Evolutionary conservation across 208 protist species (phyloP).

Genomic region (Novymonas esmeraldas): DNA sequence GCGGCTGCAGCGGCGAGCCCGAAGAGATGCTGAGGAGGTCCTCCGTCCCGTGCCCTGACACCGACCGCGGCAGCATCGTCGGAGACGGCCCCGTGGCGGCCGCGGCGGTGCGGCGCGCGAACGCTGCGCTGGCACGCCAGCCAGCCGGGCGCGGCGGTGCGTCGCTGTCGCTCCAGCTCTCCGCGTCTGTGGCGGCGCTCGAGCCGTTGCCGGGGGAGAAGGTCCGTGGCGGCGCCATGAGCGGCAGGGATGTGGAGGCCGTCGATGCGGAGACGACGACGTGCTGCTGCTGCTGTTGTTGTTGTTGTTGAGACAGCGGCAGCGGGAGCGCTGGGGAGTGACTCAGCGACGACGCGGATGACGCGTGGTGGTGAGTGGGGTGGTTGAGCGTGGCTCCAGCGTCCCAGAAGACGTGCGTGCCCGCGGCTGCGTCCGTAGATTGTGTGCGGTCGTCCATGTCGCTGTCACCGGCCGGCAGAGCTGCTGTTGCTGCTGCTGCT

Average conservation of each 20-base stretch:
- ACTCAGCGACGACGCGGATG: not conserved
- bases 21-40: too few species aligned
- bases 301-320: not conserved
- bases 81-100: not conserved
- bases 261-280: not conserved
- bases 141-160: not conserved
- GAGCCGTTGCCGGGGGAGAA: not conserved
- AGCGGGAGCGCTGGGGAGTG: not conserved
- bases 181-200: not conserved
- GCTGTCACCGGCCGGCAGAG: too few species aligned
- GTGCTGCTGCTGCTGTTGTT: not conserved
- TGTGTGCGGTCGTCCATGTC: too few species aligned
- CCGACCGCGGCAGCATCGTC: too few species aligned
- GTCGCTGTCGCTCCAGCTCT: constrained; percentile 2
- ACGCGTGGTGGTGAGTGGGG: not conserved
- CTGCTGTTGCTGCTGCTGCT: too few species aligned
- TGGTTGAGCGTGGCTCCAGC: too few species aligned
- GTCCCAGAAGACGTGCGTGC: too few species aligned
- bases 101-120: not conserved
- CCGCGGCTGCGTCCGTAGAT: too few species aligned
- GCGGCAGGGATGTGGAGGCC: constrained; percentile 1
- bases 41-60: not conserved
- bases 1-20: too few species aligned
- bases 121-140: not conserved
- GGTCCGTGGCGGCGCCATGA: not conserved